phyloP scores from a whole-genome alignment of 805 yeast genomes.

The Sugiyamaella lignohabitans region DNA sequence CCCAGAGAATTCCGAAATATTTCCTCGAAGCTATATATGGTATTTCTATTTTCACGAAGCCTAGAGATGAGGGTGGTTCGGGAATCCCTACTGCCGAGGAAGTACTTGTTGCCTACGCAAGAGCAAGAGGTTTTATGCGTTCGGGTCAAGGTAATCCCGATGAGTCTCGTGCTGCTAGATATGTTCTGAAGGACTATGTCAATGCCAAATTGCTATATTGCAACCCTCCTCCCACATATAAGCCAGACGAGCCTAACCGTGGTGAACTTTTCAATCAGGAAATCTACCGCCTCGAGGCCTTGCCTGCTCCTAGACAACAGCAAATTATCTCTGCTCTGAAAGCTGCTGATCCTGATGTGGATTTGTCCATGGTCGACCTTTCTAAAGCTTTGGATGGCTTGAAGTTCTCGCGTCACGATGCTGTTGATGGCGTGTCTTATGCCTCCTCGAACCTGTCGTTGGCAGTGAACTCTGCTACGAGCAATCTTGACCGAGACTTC shows the following conservation, averaged over 20 bases:
- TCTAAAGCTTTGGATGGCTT: constrained; percentile 62
- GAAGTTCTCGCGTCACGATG: constrained; percentile 73
- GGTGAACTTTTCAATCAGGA: constrained; percentile 69
- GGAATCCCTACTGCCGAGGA: constrained; percentile 87
- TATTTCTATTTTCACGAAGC: constrained; percentile 72
- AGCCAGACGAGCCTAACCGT: constrained; percentile 39
- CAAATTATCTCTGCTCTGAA: constrained; percentile 58
- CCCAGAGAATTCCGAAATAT: constrained; percentile 82
- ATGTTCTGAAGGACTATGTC: constrained; percentile 88
- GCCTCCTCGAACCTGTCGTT: constrained; percentile 40
- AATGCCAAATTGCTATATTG: constrained; percentile 81
- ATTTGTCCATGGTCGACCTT: constrained; percentile 50
- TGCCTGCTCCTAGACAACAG: constrained; percentile 66
- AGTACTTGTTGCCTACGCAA: constrained; percentile 81
- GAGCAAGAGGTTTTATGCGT: constrained; percentile 90
- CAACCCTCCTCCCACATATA: constrained; percentile 75
- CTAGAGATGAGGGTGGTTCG: constrained; percentile 79
- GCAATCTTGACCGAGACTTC: constrained; percentile 79
- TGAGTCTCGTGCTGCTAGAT: constrained; percentile 89
- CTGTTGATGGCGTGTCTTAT: constrained; percentile 66
- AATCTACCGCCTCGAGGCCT: constrained; percentile 55
- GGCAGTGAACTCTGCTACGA: constrained; percentile 53
- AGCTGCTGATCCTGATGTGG: constrained; percentile 33
- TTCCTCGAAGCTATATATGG: constrained; percentile 90
- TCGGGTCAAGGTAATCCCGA: constrained; percentile 97